phyloP scores from a whole-genome alignment of 495 filamentous ascomycete species.

The Trichoderma erinaceum region DNA sequence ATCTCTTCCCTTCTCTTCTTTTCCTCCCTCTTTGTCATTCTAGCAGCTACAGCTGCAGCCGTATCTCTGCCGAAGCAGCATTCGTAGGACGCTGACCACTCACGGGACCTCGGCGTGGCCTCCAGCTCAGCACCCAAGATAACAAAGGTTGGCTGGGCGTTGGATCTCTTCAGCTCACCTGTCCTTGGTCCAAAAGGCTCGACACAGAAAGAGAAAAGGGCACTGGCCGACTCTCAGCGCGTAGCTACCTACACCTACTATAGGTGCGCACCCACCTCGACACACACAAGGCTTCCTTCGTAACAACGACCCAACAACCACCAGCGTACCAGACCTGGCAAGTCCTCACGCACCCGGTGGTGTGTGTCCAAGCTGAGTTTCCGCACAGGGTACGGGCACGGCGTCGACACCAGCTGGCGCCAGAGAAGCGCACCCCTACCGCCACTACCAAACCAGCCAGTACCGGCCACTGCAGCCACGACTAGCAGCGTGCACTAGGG shows the following conservation, averaged over 20 bases:
- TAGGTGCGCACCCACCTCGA: neutral
- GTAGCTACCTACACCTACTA: neutral
- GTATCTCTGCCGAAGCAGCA: too few species aligned
- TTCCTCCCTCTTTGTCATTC: neutral
- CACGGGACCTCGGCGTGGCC: too few species aligned
- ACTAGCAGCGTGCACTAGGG: neutral
- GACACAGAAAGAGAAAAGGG: too few species aligned
- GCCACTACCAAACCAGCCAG: neutral
- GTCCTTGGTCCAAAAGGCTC: too few species aligned
- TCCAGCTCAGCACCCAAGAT: too few species aligned
- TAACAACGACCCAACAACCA: neutral
- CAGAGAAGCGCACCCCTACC: constrained; percentile 5
- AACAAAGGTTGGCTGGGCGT: too few species aligned
- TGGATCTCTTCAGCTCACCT: too few species aligned
- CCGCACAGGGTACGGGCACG: constrained; percentile 6
- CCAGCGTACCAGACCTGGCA: neutral
- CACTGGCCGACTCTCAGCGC: too few species aligned
- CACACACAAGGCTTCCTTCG: neutral
- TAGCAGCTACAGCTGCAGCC: too few species aligned
- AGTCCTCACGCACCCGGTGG: neutral
- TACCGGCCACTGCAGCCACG: neutral
- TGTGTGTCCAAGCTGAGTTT: constrained; percentile 6
- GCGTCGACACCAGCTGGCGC: neutral
- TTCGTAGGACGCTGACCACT: too few species aligned
- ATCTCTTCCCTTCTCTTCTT: neutral